Evolutionary conservation across 2,329 filamentous ascomycete genomes (phyloP).

Genomic region (Fusarium protoensiforme): DNA sequence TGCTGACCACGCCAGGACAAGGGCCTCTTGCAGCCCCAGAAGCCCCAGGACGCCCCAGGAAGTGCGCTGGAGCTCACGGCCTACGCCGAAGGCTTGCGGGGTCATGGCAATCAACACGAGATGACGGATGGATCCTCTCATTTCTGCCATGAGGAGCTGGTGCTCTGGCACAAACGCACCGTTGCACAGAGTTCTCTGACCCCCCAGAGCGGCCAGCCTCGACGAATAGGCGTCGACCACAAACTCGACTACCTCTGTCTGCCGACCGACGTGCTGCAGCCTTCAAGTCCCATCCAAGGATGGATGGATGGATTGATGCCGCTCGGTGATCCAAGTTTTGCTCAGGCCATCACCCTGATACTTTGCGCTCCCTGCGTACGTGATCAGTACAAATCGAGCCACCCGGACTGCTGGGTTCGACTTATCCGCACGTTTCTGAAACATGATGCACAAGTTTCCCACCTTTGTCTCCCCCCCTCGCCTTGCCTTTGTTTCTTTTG

Average conservation of each 20-base stretch:
- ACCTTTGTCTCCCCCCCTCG: constrained; percentile 16
- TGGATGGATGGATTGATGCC: background rate
- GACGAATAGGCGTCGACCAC: constrained; percentile 4
- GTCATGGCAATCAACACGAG: constrained; percentile 45
- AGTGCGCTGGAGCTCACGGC: constrained; percentile 34
- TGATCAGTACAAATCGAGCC: constrained; percentile 34
- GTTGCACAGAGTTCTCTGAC: constrained; percentile 10
- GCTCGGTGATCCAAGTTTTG: background rate
- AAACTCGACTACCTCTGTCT: background rate
- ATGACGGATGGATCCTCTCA: constrained; percentile 46
- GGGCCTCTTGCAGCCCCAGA: constrained; percentile 30
- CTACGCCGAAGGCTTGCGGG: constrained; percentile 42
- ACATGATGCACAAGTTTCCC: constrained; percentile 24
- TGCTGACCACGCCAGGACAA: constrained; percentile 33
- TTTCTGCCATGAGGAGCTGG: constrained; percentile 28
- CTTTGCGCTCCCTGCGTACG: constrained; percentile 27
- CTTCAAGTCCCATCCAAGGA: background rate
- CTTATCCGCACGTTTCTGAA: constrained; percentile 28
- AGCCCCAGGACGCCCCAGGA: constrained; percentile 19
- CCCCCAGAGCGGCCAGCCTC: constrained; percentile 3
- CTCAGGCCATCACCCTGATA: constrained; percentile 3
- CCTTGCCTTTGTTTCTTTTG: constrained; percentile 12
- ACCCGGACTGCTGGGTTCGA: constrained; percentile 34
- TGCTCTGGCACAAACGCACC: constrained; percentile 1
- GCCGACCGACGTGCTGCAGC: constrained; percentile 31